Conservation (phyloP, 2,329 filamentous ascomycete genomes). For the Raffaelea deltoideospora region DNA sequence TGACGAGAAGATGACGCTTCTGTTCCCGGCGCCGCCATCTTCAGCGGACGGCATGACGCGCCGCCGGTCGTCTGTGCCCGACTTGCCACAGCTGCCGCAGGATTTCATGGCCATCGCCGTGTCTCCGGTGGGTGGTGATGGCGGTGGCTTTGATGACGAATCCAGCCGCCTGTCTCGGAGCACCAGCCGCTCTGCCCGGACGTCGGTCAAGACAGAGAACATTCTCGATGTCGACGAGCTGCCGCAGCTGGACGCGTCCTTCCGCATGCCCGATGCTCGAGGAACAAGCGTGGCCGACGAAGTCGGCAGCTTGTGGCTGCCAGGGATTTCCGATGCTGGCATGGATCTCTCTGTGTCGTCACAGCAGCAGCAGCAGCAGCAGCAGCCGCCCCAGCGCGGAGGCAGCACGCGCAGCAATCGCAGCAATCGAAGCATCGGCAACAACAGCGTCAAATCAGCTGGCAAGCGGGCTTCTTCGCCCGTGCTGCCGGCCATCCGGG, state of each 20-base stretch:
- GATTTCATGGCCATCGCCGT: conserved; percentile 13
- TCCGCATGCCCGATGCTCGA: conserved; percentile 1
- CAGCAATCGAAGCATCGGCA: no score
- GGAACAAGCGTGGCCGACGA: conserved; percentile 17
- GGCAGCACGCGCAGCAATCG: no score
- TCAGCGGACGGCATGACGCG: conserved; percentile 11
- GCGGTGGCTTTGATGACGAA: conserved; percentile 8
- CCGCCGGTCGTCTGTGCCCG: conserved; percentile 27
- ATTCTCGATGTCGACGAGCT: conserved; percentile 23
- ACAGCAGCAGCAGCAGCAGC: conserved; percentile 5
- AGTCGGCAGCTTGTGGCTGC: conserved; percentile 22
- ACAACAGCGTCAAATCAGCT: conserved; percentile 8
- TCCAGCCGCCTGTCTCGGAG: conserved; percentile 13
- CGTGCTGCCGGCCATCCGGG: conserved; percentile 25
- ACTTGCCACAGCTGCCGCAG: conserved; percentile 23
- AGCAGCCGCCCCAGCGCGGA: no score
- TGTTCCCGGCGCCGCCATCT: conserved; percentile 28
- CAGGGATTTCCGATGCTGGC: no score
- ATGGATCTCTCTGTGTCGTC: no score
- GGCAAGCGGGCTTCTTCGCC: conserved; percentile 33
- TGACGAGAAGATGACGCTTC: conserved; percentile 38
- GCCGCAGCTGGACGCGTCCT: conserved; percentile 4
- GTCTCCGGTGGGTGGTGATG: conserved; percentile 11
- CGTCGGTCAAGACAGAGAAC: conserved; percentile 23
- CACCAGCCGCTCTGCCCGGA: conserved; percentile 21